Conservation (phyloP, 2,329 filamentous ascomycete species). For the Alternaria brassicae region DNA sequence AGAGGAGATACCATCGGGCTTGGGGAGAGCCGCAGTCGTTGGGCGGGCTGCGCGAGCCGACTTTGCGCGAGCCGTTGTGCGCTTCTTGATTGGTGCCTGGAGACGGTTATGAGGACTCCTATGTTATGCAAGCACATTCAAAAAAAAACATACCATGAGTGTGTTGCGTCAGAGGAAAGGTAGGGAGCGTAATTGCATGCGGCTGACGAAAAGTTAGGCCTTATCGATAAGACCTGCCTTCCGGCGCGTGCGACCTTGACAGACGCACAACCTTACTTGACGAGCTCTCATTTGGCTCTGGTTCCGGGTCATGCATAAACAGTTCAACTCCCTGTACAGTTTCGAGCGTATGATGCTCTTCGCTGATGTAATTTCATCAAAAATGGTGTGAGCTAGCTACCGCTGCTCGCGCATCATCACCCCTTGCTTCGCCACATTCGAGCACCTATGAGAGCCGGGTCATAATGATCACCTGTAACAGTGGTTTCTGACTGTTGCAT, state of each 20-base stretch:
- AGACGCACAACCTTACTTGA: not conserved
- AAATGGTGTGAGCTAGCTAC: not conserved
- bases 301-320: not conserved
- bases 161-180: not conserved
- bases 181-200: not conserved
- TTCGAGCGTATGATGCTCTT: not conserved
- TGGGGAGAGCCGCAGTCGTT: conserved; percentile 24
- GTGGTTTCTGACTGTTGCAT: not conserved
- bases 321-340: not conserved
- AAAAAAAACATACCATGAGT: conserved; percentile 20
- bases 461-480: not conserved
- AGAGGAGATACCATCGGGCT: conserved; percentile 44
- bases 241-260: not conserved
- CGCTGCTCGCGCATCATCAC: not conserved
- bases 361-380: not conserved
- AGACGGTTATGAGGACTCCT: not conserved
- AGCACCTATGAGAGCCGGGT: not conserved
- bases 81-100: conserved; percentile 49
- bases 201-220: conserved; percentile 9
- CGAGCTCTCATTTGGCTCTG: not conserved
- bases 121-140: not conserved
- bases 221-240: conserved; percentile 20
- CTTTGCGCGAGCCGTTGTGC: conserved; percentile 47
- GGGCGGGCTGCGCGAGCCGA: conserved; percentile 36
- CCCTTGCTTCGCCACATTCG: not conserved